Evolutionary conservation across 306 rosid genomes (phyloP).

Genomic region (Acacia acuminata): DNA sequence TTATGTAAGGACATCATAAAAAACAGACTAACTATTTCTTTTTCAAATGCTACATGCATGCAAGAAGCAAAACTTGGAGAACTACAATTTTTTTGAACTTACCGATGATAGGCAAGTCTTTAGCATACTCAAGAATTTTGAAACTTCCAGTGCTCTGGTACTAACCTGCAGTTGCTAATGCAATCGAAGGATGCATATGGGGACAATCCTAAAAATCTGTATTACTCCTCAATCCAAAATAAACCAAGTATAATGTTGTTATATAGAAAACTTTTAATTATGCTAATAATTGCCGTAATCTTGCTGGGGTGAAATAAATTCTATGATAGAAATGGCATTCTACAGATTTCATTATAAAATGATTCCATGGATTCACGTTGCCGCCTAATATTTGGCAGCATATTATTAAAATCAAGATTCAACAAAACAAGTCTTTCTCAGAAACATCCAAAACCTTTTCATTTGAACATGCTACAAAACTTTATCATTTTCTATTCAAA

Average conservation of each 20-base stretch:
- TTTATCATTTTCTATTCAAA: neutral
- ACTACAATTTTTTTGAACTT: constrained; percentile 40
- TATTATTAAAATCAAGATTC: constrained; percentile 1
- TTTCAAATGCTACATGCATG: neutral
- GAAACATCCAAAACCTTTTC: neutral
- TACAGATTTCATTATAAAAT: neutral
- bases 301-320: neutral
- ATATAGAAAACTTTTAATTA: neutral
- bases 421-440: constrained; percentile 17
- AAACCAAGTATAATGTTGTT: constrained; percentile 28
- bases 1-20: neutral
- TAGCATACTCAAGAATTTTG: constrained; percentile 74
- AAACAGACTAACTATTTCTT: neutral
- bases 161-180: constrained; percentile 52
- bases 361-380: neutral
- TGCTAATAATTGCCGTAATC: neutral
- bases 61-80: neutral
- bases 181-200: constrained; percentile 27
- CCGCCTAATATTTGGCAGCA: neutral
- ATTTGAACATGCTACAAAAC: constrained; percentile 18
- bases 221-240: neutral
- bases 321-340: constrained; percentile 1
- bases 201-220: constrained; percentile 5
- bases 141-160: constrained; percentile 52
- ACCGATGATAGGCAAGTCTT: constrained; percentile 88